phyloP scores from a whole-genome alignment of 495 filamentous ascomycete species.

The Patellaria atrata region DNA sequence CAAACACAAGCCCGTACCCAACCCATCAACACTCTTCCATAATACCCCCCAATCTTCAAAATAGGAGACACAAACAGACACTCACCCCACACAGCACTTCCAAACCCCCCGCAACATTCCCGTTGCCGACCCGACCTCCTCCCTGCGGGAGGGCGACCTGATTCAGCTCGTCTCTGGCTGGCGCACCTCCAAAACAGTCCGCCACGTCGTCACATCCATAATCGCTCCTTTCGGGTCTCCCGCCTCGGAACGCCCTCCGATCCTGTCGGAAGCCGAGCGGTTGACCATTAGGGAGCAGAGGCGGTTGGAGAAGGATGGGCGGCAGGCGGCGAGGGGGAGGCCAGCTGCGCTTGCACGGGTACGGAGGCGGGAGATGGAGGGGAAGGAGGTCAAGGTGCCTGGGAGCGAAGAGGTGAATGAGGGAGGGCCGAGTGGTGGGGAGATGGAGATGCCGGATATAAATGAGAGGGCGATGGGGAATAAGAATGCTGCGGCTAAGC shows the following conservation, averaged over 20 bases:
- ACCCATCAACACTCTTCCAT: too few relatives aligned
- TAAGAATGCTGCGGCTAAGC: conserved; percentile 14
- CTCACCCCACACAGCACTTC: conserved; percentile 27
- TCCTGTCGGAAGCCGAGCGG: conserved; percentile 50
- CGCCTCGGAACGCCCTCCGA: conserved; percentile 45
- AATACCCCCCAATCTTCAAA: too few relatives aligned
- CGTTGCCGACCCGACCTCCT: conserved; percentile 64
- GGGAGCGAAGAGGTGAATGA: too few relatives aligned
- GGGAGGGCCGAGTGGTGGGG: too few relatives aligned
- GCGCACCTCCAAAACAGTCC: conserved; percentile 48
- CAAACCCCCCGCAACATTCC: conserved; percentile 29
- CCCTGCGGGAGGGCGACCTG: conserved; percentile 60
- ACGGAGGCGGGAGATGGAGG: conserved; percentile 9
- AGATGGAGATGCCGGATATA: conserved; percentile 17
- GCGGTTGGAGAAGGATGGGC: conserved; percentile 23
- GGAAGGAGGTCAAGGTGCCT: conserved; percentile 18
- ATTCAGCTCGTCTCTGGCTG: conserved; percentile 60
- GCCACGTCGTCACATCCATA: conserved; percentile 64
- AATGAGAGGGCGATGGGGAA: conserved; percentile 18
- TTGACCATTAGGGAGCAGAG: conserved; percentile 34
- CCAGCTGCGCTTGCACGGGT: neutral
- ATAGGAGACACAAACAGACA: too few relatives aligned
- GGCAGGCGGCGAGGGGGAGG: conserved; percentile 12
- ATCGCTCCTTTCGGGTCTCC: conserved; percentile 55
- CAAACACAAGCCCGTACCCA: too few relatives aligned